Percentiles rank a stretch among this genome's conserved stretches.
Conservation (phyloP, 1,139 yeast species). For the Sugiyamaella grinbergsii region DNA sequence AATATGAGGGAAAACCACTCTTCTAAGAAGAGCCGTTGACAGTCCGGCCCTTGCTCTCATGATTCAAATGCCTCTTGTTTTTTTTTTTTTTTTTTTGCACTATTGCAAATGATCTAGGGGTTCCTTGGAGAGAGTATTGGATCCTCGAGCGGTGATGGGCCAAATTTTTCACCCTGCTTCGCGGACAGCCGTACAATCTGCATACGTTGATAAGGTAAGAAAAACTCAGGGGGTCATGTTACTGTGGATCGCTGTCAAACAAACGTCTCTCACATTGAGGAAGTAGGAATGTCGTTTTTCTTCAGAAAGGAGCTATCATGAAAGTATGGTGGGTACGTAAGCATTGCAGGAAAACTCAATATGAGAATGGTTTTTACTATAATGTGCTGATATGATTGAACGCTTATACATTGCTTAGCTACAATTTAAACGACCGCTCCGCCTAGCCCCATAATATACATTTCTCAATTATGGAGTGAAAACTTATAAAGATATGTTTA, state of each 20-base stretch:
- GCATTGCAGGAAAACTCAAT: too few relatives aligned
- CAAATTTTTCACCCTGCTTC: conserved; percentile 2
- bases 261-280: too few relatives aligned
- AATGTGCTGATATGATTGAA: too few relatives aligned
- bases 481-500: not conserved
- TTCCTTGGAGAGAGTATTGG: not conserved
- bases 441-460: too few relatives aligned
- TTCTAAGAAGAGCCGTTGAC: not conserved
- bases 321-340: too few relatives aligned
- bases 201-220: not conserved
- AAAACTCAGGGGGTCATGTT: conserved; percentile 7
- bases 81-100: not conserved
- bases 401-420: too few relatives aligned
- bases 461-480: not conserved
- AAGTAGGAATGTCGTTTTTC: too few relatives aligned
- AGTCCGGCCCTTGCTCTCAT: conserved; percentile 15
- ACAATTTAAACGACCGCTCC: too few relatives aligned
- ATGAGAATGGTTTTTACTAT: too few relatives aligned
- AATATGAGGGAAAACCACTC: conserved; percentile 3
- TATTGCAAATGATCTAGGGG: not conserved
- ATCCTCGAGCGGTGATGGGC: not conserved
- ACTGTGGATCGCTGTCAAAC: too few relatives aligned
- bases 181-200: not conserved
- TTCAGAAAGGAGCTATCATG: too few relatives aligned
- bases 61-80: not conserved